A percentile compares a stretch with the other conserved stretches of the same genome.
These are phyloP conservation scores for Phytophthora megakarya DNA, from an alignment of 352 stramenopile genomes.

Conservation along the genomic window DNA sequence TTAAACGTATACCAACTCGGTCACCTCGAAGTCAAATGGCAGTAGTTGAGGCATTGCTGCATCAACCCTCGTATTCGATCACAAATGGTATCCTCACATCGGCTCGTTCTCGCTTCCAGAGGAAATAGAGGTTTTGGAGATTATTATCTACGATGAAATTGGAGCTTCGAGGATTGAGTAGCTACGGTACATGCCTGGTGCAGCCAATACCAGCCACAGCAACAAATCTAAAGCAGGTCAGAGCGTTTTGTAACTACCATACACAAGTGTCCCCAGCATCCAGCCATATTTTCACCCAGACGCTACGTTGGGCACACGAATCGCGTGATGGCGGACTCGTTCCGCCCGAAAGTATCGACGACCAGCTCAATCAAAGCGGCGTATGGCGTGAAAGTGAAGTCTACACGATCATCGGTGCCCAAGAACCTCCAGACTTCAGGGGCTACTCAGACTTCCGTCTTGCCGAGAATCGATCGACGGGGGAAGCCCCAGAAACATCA, in stretches of 20 bases:
- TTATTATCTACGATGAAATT: background rate
- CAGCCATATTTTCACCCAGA: background rate
- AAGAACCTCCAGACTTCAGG: conserved; percentile 38
- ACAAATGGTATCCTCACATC: conserved; percentile 16
- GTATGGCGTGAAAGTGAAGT: conserved; percentile 30
- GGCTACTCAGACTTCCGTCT: conserved; percentile 22
- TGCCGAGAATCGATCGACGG: conserved; percentile 45
- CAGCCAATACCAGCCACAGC: background rate
- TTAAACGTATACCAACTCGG: conserved; percentile 17
- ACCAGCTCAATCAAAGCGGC: conserved; percentile 25
- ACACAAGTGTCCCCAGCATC: conserved; percentile 11
- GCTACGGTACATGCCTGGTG: background rate
- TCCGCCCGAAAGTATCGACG: conserved; percentile 27
- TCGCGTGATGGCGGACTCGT: conserved; percentile 37
- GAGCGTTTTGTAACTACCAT: conserved; percentile 33
- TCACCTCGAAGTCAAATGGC: conserved; percentile 28
- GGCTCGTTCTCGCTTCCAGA: conserved; percentile 7
- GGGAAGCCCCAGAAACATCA: conserved; percentile 9
- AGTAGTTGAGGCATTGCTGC: conserved; percentile 37
- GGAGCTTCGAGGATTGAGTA: background rate
- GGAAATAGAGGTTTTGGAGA: conserved; percentile 6
- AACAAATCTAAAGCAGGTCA: conserved; percentile 1
- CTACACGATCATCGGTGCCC: conserved; percentile 5
- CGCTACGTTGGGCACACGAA: background rate
- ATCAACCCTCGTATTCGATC: conserved; percentile 36